Conservation (phyloP, 225 moss, liverwort and hornwort species). For the Physcomitrium patens region DNA sequence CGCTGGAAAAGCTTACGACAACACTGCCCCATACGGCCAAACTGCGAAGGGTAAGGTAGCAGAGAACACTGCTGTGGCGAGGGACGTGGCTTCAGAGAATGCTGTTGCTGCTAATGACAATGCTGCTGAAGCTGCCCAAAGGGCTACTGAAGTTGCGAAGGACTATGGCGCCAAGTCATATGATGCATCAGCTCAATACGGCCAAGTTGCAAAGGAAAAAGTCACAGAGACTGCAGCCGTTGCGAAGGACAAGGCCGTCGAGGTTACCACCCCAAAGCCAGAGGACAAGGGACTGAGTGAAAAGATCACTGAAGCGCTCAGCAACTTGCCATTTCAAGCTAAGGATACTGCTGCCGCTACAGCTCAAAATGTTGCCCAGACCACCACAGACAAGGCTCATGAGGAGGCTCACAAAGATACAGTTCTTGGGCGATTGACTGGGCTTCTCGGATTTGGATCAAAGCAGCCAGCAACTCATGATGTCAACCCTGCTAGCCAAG, state of each 20-base stretch:
- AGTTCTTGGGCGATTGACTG: constrained; percentile 29
- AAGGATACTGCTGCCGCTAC: constrained; percentile 24
- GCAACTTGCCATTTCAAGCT: constrained; percentile 36
- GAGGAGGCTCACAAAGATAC: constrained; percentile 36
- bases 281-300: constrained; percentile 33
- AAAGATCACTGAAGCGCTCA: constrained; percentile 26
- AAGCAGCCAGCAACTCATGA: constrained; percentile 24
- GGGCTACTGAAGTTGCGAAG: constrained; percentile 10
- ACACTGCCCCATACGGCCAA: constrained; percentile 14
- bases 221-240: background rate
- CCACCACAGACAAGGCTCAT: background rate
- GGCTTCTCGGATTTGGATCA: constrained; percentile 31
- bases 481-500: too few species aligned
- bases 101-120: constrained; percentile 9
- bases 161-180: constrained; percentile 21
- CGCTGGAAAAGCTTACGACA: constrained; percentile 17
- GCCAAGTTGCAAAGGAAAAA: constrained; percentile 5
- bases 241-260: constrained; percentile 23
- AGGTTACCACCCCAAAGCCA: constrained; percentile 21
- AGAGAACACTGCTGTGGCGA: background rate
- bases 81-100: background rate
- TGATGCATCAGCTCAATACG: constrained; percentile 25
- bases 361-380: constrained; percentile 21
- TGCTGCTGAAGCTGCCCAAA: background rate
- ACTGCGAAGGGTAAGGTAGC: background rate